Evolutionary conservation across 2,329 filamentous ascomycete genomes (phyloP), one percentile per base, ranked within the genome.

Genomic region (Calonectria honghensis): DNA sequence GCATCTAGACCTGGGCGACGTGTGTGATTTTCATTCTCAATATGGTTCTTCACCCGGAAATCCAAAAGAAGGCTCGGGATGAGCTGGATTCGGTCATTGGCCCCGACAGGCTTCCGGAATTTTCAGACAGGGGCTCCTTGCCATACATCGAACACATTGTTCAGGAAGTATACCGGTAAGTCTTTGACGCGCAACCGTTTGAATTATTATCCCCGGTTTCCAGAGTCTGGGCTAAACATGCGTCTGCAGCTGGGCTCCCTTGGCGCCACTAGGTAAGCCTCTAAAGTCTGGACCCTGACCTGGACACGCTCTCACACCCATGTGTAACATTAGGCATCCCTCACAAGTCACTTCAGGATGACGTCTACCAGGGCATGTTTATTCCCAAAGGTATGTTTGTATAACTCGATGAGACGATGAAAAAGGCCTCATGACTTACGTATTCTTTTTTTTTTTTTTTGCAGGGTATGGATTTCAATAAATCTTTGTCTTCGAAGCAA

Each of bases 341-440:
- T 13, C 91, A 92, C 81, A 88, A 85, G 73, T 86, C 89, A 16
- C 85, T 88, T 3, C 81, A 88, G 68, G 90, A 92, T 73, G 91
- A 93, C 76, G 83, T 88, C 37, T 93, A 92, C 77, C 85, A 89
- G 31, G 90, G 88, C 63, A 90, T 91, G 84, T 87, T 88, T 75
- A 91, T 93, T 73, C 90, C 90, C 16, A 88, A 88, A 75, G 91
- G 91, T 82, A 75, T 68, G 50, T 24, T n/a, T 41, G 11, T 6
- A 27, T 2, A 59, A n/a, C 27, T 24, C 41, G 20, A 14, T 3
- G 27, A 13, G 20, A 14, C 27, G 20, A 41, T 61, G 39, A 10
- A 35, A 64, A 45, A 57, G 35, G 14, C 27, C 45, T 41, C 18
- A 31, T 65, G 51, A 63, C 71, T 79, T 68, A 76, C 39, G 48